phyloP scores from a whole-genome alignment of 495 filamentous ascomycete species.

The Aspergillus steynii region DNA sequence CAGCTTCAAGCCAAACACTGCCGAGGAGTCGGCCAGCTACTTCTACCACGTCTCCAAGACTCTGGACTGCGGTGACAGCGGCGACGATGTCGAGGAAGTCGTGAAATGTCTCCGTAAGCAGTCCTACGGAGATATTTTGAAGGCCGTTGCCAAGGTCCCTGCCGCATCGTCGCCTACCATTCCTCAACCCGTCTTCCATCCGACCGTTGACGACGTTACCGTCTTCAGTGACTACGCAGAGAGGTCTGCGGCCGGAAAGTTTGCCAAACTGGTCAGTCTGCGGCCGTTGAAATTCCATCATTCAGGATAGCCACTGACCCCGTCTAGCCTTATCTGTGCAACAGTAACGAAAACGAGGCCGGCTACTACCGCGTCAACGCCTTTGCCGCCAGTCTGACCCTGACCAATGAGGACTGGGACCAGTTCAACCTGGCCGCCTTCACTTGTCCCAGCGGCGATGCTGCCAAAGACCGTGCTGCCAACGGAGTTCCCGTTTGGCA shows the following conservation, averaged over 20 bases:
- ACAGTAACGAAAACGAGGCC: slow-evolving; percentile 47
- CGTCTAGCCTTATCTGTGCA: slow-evolving; percentile 41
- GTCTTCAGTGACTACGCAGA: slow-evolving; percentile 50
- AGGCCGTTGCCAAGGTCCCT: slow-evolving; percentile 25
- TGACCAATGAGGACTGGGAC: slow-evolving; percentile 34
- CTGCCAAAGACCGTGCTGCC: slow-evolving; percentile 31
- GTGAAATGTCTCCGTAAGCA: slow-evolving; percentile 28
- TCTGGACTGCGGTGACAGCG: slow-evolving; percentile 37
- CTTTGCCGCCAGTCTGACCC: slow-evolving; percentile 21
- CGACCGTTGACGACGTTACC: slow-evolving; percentile 44
- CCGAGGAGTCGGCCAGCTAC: slow-evolving; percentile 17
- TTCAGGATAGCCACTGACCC: slow-evolving; percentile 3
- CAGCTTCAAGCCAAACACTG: slow-evolving; percentile 40
- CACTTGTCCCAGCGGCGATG: slow-evolving; percentile 41
- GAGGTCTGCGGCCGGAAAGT: slow-evolving; percentile 32
- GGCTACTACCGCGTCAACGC: slow-evolving; percentile 42
- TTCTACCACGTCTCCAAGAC: slow-evolving; percentile 42
- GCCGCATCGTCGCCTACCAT: slow-evolving; percentile 23
- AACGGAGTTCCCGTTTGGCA: slow-evolving; percentile 47
- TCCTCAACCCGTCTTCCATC: slow-evolving; percentile 41
- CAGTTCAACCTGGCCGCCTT: slow-evolving; percentile 45
- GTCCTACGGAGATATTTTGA: slow-evolving; percentile 2
- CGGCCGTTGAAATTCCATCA: neutral
- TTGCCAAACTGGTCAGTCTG: slow-evolving; percentile 30
- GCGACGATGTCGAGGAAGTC: slow-evolving; percentile 24